Conservation (phyloP, 208 protist species). For the Leishmania gerbilli region DNA sequence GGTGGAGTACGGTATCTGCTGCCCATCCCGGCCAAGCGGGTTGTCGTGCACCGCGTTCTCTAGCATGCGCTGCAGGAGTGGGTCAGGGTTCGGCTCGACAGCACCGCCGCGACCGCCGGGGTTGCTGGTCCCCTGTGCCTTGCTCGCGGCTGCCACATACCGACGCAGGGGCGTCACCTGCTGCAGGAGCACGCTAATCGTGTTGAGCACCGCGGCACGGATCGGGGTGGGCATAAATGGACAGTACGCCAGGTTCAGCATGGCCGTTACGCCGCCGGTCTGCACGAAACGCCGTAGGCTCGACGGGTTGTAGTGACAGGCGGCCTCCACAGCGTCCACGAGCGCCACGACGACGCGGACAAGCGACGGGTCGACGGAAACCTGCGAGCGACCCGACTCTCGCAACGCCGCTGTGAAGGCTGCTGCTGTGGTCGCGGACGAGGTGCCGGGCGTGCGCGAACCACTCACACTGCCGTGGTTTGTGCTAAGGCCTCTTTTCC, state of each 20-base stretch:
- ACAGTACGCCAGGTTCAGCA: conserved; percentile 74
- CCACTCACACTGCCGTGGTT: conserved; percentile 8
- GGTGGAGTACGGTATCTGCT: conserved; percentile 57
- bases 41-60: conserved; percentile 65
- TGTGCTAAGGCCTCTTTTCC: conserved; percentile 10
- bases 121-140: conserved; percentile 1
- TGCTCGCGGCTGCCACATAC: conserved; percentile 23
- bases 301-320: conserved; percentile 87
- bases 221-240: conserved; percentile 70
- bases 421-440: conserved; percentile 4
- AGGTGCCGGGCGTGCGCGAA: neutral
- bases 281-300: conserved; percentile 75
- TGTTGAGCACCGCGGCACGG: conserved; percentile 73
- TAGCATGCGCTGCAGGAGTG: conserved; percentile 66
- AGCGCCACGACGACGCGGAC: conserved; percentile 64
- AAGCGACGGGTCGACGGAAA: conserved; percentile 46
- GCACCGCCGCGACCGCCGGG: conserved; percentile 2
- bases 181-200: conserved; percentile 86
- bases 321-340: conserved; percentile 80
- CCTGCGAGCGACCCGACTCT: conserved; percentile 16
- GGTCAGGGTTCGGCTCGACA: conserved; percentile 29
- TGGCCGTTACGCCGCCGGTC: conserved; percentile 63
- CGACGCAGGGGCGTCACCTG: conserved; percentile 77
- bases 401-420: conserved; percentile 13
- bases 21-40: conserved; percentile 26